These are phyloP conservation scores for Thuja plicata DNA, from an alignment of 83 land plant genomes.

Conservation along the genomic window DNA sequence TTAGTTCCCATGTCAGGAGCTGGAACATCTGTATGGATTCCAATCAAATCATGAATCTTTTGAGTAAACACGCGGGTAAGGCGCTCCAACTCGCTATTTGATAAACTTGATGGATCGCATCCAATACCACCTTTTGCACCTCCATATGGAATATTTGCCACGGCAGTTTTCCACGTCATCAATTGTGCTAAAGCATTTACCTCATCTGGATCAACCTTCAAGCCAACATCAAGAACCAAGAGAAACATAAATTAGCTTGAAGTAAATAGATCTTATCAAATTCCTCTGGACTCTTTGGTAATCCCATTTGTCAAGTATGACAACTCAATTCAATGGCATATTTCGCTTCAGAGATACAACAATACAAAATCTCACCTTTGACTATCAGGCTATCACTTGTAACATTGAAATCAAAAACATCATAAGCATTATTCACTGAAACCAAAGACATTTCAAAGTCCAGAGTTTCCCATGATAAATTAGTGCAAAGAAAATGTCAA, in stretches of 20 bases:
- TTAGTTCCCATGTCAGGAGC: slow-evolving; percentile 86
- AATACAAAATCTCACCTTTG: background rate
- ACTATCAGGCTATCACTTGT: background rate
- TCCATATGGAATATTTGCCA: slow-evolving; percentile 70
- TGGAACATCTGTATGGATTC: slow-evolving; percentile 67
- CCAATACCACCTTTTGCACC: slow-evolving; percentile 83
- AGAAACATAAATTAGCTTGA: background rate
- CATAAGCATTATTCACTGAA: background rate
- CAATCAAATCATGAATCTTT: slow-evolving; percentile 75
- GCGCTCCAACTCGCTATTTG: slow-evolving; percentile 52
- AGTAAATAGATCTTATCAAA: background rate
- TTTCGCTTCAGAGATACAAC: background rate
- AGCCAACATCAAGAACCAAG: slow-evolving; percentile 4
- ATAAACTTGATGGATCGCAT: slow-evolving; percentile 47
- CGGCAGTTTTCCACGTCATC: slow-evolving; percentile 87
- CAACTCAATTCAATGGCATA: background rate
- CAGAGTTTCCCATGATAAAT: background rate
- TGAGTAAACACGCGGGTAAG: slow-evolving; percentile 69
- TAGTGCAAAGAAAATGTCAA: background rate
- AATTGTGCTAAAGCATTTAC: slow-evolving; percentile 79
- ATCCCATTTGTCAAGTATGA: background rate
- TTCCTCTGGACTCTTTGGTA: background rate
- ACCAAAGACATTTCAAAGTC: background rate
- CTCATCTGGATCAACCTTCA: slow-evolving; percentile 75
- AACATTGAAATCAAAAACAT: background rate